Percentiles rank a stretch among this genome's conserved stretches.
Evolutionary conservation across 108 stramenopile genomes (phyloP).

Genomic region (Licmophora abbreviata): DNA sequence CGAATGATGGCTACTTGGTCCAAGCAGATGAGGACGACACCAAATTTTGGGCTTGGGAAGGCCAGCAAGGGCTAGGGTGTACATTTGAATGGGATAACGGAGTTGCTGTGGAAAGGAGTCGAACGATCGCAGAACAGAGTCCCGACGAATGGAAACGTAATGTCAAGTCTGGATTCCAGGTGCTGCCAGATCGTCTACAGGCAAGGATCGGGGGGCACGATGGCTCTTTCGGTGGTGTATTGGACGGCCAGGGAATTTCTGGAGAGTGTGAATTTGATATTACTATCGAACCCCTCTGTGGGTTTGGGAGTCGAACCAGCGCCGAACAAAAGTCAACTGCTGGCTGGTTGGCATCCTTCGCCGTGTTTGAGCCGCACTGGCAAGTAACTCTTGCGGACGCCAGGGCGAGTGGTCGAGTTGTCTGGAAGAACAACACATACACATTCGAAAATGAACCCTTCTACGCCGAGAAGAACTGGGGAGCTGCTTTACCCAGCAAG

Average conservation of each 20-base stretch:
- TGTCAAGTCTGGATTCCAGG: slow-evolving; percentile 72
- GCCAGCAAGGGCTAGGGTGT: slow-evolving; percentile 65
- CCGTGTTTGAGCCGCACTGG: slow-evolving; percentile 88
- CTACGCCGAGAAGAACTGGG: slow-evolving; percentile 92
- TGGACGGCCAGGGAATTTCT: slow-evolving; percentile 29
- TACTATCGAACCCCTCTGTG: slow-evolving; percentile 34
- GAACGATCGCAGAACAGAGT: no score
- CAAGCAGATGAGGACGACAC: slow-evolving; percentile 67
- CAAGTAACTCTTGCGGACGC: slow-evolving; percentile 82
- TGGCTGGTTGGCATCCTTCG: slow-evolving; percentile 66
- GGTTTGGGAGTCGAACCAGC: slow-evolving; percentile 48
- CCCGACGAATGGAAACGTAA: slow-evolving; percentile 38
- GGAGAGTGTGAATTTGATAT: slow-evolving; percentile 62
- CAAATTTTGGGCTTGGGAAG: slow-evolving; percentile 71
- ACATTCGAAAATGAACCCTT: slow-evolving; percentile 71
- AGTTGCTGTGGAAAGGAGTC: no score
- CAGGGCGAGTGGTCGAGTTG: slow-evolving; percentile 52
- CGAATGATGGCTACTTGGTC: slow-evolving; percentile 65
- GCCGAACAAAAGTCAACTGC: slow-evolving; percentile 61
- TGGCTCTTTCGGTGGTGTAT: slow-evolving; percentile 56
- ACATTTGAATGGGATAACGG: slow-evolving; percentile 45
- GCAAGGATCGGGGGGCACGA: slow-evolving; percentile 64
- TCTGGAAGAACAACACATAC: slow-evolving; percentile 59
- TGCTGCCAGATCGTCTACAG: slow-evolving; percentile 48
- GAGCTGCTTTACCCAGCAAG: slow-evolving; percentile 67